Conservation (phyloP, 345 rosid genomes). For the Salix exigua region DNA sequence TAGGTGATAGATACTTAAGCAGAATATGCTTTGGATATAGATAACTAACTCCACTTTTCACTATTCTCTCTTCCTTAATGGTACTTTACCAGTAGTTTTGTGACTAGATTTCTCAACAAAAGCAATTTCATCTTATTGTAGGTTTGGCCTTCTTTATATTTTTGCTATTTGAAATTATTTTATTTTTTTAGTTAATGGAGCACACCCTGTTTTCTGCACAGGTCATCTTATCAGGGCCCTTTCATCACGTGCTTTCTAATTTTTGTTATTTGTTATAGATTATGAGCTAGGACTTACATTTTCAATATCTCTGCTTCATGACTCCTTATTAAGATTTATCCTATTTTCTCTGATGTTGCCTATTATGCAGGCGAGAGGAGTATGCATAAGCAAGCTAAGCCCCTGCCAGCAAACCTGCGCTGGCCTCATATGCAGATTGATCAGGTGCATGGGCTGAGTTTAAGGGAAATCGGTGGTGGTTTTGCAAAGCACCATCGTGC, state of each 20-base stretch:
- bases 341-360: background rate
- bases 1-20: background rate
- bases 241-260: background rate
- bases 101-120: background rate
- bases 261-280: background rate
- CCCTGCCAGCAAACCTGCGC: slow-evolving; percentile 62
- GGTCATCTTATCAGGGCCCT: background rate
- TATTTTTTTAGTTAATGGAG: background rate
- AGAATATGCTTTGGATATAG: background rate
- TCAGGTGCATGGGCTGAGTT: slow-evolving; percentile 79
- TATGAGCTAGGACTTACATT: background rate
- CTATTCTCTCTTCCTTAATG: background rate
- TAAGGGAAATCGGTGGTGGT: slow-evolving; percentile 98
- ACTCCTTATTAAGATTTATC: background rate
- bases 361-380: slow-evolving; percentile 44
- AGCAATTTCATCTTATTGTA: background rate
- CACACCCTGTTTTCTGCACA: background rate
- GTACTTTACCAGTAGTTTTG: background rate
- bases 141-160: background rate
- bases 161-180: background rate
- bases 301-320: background rate
- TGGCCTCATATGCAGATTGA: slow-evolving; percentile 96
- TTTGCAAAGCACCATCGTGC: slow-evolving; percentile 89
- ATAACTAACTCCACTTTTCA: background rate
- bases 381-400: slow-evolving; percentile 26